phyloP scores from a whole-genome alignment of 352 stramenopile genomes.

The Phytophthora cactorum region DNA sequence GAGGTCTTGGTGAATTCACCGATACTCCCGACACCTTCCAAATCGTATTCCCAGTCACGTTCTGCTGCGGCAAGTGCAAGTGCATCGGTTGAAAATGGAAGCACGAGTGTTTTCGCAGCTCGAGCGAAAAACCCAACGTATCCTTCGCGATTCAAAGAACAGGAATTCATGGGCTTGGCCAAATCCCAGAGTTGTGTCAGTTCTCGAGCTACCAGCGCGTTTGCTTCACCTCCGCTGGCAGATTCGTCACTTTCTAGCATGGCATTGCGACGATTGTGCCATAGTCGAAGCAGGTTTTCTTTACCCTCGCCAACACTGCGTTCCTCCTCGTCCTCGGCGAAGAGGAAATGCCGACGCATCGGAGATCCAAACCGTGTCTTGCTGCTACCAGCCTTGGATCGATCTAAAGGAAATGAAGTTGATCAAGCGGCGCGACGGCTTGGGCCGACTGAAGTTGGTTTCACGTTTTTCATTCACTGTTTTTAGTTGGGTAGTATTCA shows the following conservation, averaged over 20 bases:
- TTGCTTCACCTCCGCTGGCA: slow-evolving; percentile 16
- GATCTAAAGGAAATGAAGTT: neutral
- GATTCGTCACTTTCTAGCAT: slow-evolving; percentile 41
- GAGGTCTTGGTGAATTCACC: slow-evolving; percentile 4
- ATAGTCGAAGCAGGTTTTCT: slow-evolving; percentile 56
- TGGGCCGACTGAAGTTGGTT: slow-evolving; percentile 27
- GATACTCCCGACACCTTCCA: slow-evolving; percentile 24
- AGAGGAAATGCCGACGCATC: slow-evolving; percentile 75
- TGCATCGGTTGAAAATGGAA: slow-evolving; percentile 44
- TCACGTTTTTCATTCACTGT: slow-evolving; percentile 13
- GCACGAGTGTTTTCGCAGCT: slow-evolving; percentile 64
- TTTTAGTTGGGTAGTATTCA: slow-evolving; percentile 1
- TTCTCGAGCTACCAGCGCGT: slow-evolving; percentile 37
- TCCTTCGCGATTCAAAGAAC: slow-evolving; percentile 28
- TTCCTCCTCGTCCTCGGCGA: slow-evolving; percentile 61
- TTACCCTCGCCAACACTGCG: slow-evolving; percentile 64
- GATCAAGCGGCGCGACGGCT: slow-evolving; percentile 27
- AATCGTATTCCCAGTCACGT: slow-evolving; percentile 81
- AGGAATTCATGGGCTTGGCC: slow-evolving; percentile 44
- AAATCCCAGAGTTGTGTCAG: slow-evolving; percentile 69
- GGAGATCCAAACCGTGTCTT: slow-evolving; percentile 3
- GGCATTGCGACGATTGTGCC: slow-evolving; percentile 51
- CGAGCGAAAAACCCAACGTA: slow-evolving; percentile 73
- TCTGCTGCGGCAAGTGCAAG: slow-evolving; percentile 44
- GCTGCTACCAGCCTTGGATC: neutral